A percentile compares a stretch with the other conserved stretches of the same genome.
Conservation (phyloP, 345 rosid genomes). For the Trapa bicornis region DNA sequence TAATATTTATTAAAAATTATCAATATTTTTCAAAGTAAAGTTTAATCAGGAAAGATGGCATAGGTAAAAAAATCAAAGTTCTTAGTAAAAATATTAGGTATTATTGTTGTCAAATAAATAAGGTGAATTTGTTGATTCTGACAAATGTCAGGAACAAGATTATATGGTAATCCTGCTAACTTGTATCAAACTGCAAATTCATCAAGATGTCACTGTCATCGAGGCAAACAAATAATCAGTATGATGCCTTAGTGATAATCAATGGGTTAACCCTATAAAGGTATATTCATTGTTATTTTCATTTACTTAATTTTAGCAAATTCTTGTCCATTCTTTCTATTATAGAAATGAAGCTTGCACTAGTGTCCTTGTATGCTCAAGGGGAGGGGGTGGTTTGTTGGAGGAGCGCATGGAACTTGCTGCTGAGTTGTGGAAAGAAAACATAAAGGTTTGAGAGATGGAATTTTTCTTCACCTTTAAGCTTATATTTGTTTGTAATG, state of each 20-base stretch:
- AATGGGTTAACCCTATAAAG: background rate
- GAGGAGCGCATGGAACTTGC: constrained; percentile 85
- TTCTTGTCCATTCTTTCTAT: constrained; percentile 5
- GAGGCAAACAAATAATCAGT: background rate
- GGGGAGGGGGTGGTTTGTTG: constrained; percentile 94
- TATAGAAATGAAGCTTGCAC: constrained; percentile 54
- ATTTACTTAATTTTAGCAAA: background rate
- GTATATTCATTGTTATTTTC: background rate
- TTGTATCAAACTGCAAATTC: background rate
- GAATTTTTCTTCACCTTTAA: background rate
- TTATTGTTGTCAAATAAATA: no score
- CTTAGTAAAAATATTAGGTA: no score
- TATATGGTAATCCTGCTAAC: background rate
- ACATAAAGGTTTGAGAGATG: constrained; percentile 54
- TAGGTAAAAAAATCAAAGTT: no score
- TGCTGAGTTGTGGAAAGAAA: constrained; percentile 76
- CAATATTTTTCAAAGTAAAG: no score
- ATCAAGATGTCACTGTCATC: background rate
- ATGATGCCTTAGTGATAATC: background rate
- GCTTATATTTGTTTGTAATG: background rate
- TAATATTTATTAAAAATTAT: no score
- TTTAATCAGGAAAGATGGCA: no score
- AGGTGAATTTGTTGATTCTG: no score
- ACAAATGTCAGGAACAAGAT: no score
- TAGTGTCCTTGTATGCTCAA: constrained; percentile 80